Conservation (phyloP, 306 rosid genomes). For the Rosa lucieae region DNA sequence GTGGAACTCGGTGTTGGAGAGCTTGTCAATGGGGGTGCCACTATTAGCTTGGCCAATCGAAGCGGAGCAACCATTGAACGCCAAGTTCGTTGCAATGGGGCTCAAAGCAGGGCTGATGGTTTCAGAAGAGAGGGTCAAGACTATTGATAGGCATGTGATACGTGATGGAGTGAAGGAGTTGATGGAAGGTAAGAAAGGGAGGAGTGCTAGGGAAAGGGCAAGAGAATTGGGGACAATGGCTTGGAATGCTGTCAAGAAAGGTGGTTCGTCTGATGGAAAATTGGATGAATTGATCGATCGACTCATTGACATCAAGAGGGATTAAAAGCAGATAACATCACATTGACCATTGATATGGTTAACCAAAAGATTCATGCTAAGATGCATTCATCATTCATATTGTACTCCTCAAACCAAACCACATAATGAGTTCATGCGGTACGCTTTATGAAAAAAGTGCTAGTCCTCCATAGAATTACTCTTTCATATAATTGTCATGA, state of each 20-base stretch:
- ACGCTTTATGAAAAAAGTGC: neutral
- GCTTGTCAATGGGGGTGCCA: too few relatives aligned
- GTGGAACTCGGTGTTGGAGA: too few relatives aligned
- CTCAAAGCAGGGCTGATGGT: constrained; percentile 11
- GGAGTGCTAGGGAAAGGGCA: constrained; percentile 22
- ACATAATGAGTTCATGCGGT: neutral
- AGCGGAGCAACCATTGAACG: constrained; percentile 8
- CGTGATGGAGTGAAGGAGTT: constrained; percentile 31
- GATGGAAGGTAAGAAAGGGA: constrained; percentile 24
- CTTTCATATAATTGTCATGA: neutral
- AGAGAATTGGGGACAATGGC: constrained; percentile 15
- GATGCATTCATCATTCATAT: neutral
- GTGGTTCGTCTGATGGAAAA: constrained; percentile 8
- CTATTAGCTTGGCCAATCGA: too few relatives aligned
- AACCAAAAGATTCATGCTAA: too few relatives aligned
- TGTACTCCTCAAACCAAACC: neutral
- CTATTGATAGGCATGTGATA: neutral
- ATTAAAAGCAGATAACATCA: neutral
- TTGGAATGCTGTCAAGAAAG: constrained; percentile 15
- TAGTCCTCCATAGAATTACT: neutral
- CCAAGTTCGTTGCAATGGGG: constrained; percentile 11
- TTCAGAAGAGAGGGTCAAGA: neutral
- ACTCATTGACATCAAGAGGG: neutral
- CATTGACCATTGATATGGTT: too few relatives aligned
- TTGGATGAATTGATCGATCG: constrained; percentile 5